Percentiles rank a stretch among this genome's conserved stretches.
phyloP scores from a whole-genome alignment of 106 monocot genomes.

The Acorus calamus region DNA sequence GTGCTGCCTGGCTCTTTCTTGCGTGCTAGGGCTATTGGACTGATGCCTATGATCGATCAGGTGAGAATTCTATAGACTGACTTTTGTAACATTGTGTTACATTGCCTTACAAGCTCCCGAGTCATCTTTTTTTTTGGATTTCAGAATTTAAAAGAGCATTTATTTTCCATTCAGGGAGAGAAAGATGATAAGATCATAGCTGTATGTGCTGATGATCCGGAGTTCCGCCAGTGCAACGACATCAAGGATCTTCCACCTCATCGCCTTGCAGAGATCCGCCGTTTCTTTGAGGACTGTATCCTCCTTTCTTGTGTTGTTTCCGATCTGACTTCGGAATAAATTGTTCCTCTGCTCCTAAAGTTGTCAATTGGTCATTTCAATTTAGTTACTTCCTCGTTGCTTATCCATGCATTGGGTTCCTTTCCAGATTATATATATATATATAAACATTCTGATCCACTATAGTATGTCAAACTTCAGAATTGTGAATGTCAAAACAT shows the following conservation, averaged over 20 bases:
- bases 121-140: background rate
- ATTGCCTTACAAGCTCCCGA: background rate
- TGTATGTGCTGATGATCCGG: slow-evolving; percentile 80
- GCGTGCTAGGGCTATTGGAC: slow-evolving; percentile 72
- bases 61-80: slow-evolving; percentile 5
- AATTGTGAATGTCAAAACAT: no score
- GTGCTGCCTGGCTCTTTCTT: slow-evolving; percentile 64
- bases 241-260: slow-evolving; percentile 72
- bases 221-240: slow-evolving; percentile 58
- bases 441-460: no score
- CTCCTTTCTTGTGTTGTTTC: background rate
- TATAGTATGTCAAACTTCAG: no score
- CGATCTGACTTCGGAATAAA: background rate
- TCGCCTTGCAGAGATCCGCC: slow-evolving; percentile 68
- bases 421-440: no score
- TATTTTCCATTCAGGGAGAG: slow-evolving; percentile 35
- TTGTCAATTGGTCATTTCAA: no score
- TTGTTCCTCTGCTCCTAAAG: no score
- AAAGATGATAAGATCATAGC: slow-evolving; percentile 84
- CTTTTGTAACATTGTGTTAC: background rate
- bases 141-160: background rate
- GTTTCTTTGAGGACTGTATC: slow-evolving; percentile 88
- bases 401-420: no score
- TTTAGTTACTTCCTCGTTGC: no score
- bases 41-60: slow-evolving; percentile 94